These are phyloP conservation scores for Dryadomyces quercivorus DNA, from an alignment of 2,329 filamentous ascomycete species.

Conservation along the genomic window DNA sequence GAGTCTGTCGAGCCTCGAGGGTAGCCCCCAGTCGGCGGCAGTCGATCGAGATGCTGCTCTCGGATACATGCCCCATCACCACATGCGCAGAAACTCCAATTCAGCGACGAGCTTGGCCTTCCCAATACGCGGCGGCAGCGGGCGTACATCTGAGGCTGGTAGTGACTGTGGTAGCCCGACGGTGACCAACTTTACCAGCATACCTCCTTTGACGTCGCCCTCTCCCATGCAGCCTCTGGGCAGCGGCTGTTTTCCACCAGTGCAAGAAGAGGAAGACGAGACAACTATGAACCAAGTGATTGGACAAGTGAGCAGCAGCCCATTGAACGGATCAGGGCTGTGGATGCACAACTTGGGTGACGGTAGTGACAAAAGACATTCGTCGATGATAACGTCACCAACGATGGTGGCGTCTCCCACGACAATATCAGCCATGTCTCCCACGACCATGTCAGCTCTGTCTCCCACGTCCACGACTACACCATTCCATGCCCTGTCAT, in stretches of 20 bases:
- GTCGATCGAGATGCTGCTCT: slow-evolving; percentile 24
- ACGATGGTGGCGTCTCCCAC: neutral
- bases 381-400: neutral
- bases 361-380: neutral
- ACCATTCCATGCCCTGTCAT: slow-evolving; percentile 5
- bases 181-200: slow-evolving; percentile 21
- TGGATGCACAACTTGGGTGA: slow-evolving; percentile 15
- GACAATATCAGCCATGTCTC: neutral
- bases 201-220: slow-evolving; percentile 9
- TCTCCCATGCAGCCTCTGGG: slow-evolving; percentile 13
- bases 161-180: slow-evolving; percentile 39
- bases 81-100: slow-evolving; percentile 37
- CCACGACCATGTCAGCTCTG: neutral
- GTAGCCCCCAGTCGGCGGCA: slow-evolving; percentile 34
- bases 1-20: slow-evolving; percentile 45
- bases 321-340: slow-evolving; percentile 14
- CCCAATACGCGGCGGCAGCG: slow-evolving; percentile 27
- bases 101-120: slow-evolving; percentile 26
- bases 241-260: slow-evolving; percentile 22
- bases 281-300: neutral
- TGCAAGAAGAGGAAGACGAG: slow-evolving; percentile 26
- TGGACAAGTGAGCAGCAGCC: slow-evolving; percentile 10
- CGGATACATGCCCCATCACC: slow-evolving; percentile 15
- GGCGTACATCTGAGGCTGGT: slow-evolving; percentile 29
- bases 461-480: slow-evolving; percentile 3